These are phyloP conservation scores for Malus hybrid DNA, from an alignment of 331 rosid genomes.

Conservation along the genomic window DNA sequence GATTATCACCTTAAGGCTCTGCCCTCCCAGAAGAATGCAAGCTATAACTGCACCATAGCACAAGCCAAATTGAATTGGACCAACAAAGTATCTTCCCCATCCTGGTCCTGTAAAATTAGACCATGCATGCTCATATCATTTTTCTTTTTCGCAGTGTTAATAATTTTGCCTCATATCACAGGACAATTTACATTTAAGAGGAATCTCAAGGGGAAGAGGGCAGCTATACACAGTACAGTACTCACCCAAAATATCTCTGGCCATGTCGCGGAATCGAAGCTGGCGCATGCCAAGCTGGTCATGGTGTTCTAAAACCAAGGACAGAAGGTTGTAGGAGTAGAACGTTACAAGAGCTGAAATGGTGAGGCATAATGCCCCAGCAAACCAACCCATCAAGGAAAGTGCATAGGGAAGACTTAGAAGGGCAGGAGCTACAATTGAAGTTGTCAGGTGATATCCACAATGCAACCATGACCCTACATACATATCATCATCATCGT, in stretches of 20 bases:
- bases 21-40: slow-evolving; percentile 47
- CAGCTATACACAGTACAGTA: too few species aligned
- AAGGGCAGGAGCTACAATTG: slow-evolving; percentile 57
- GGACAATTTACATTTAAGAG: background rate
- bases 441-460: slow-evolving; percentile 78
- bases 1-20: slow-evolving; percentile 34
- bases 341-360: slow-evolving; percentile 42
- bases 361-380: slow-evolving; percentile 50
- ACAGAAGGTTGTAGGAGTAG: slow-evolving; percentile 70
- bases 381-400: slow-evolving; percentile 61
- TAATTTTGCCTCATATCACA: background rate
- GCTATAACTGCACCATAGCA: slow-evolving; percentile 44
- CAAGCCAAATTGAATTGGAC: slow-evolving; percentile 40
- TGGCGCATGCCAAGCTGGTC: slow-evolving; percentile 60
- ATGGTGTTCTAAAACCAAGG: slow-evolving; percentile 57
- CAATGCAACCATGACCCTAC: slow-evolving; percentile 76
- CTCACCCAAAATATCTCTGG: slow-evolving; percentile 53
- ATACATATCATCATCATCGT: background rate
- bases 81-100: slow-evolving; percentile 42
- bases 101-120: slow-evolving; percentile 29
- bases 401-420: slow-evolving; percentile 61
- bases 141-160: too few species aligned
- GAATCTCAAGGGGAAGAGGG: too few species aligned
- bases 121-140: background rate
- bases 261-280: slow-evolving; percentile 66